These are phyloP conservation scores for Coemansia sp. DNA, from an alignment of 192 early-diverging fungal species.

Conservation along the genomic window DNA sequence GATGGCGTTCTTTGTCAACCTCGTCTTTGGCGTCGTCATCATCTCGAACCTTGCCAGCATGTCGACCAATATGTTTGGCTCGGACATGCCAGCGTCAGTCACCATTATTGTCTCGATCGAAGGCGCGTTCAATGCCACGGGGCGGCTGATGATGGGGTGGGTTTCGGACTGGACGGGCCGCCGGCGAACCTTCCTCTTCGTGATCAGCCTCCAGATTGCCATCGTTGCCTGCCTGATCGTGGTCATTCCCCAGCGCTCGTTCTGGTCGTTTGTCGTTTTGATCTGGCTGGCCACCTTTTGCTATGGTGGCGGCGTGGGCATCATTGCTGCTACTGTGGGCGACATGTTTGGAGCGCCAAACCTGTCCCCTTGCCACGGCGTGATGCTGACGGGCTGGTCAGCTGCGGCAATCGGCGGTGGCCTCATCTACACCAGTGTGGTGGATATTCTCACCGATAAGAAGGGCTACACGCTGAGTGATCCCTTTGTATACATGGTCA, in stretches of 20 bases:
- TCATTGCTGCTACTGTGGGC: conserved; percentile 68
- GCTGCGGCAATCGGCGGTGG: conserved; percentile 68
- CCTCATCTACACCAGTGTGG: conserved; percentile 60
- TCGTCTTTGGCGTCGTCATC: conserved; percentile 58
- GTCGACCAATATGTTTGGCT: conserved; percentile 53
- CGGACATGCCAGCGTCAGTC: conserved; percentile 20
- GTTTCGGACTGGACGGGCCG: conserved; percentile 57
- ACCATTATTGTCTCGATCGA: conserved; percentile 54
- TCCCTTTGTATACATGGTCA: conserved; percentile 52
- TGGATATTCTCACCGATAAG: conserved; percentile 38
- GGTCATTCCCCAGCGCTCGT: conserved; percentile 51
- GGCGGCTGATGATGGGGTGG: conserved; percentile 54
- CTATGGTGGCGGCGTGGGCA: conserved; percentile 73
- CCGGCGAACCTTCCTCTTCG: conserved; percentile 61
- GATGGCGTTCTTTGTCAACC: conserved; percentile 60
- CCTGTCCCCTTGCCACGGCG: conserved; percentile 65
- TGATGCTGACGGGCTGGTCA: conserved; percentile 75
- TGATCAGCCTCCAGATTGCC: conserved; percentile 54
- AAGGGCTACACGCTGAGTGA: conserved; percentile 48
- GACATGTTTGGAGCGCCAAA: conserved; percentile 81
- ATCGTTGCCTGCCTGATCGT: conserved; percentile 56
- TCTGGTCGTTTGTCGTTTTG: conserved; percentile 55
- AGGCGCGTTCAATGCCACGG: conserved; percentile 56
- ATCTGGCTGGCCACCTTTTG: conserved; percentile 62
- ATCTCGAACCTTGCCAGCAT: conserved; percentile 61